These are phyloP conservation scores for Phytophthora sp. DNA, from an alignment of 352 stramenopile species.

Conservation along the genomic window DNA sequence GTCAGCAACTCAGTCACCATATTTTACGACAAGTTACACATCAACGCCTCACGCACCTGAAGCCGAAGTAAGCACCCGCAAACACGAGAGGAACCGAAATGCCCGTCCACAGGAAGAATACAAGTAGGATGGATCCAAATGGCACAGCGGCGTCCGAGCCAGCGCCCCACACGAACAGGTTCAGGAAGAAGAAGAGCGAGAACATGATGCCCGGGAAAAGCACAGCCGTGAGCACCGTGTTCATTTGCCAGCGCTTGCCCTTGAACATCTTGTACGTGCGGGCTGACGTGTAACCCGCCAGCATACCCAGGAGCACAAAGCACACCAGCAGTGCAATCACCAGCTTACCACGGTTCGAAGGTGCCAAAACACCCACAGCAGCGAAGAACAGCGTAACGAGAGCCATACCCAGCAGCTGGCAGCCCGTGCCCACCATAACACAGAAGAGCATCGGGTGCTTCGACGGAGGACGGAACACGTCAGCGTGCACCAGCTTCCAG, in stretches of 20 bases:
- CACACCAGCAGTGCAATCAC: slow-evolving; percentile 98
- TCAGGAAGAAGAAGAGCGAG: slow-evolving; percentile 96
- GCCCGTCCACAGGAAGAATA: slow-evolving; percentile 99
- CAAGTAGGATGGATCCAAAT: slow-evolving; percentile 96
- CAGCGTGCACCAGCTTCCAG: slow-evolving; percentile 99
- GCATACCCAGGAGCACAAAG: slow-evolving; percentile 96
- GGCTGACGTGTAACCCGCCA: slow-evolving; percentile 96
- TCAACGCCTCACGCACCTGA: slow-evolving; percentile 79
- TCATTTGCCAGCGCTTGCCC: slow-evolving; percentile 98
- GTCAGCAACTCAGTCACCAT: neutral
- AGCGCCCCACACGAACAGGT: slow-evolving; percentile 96
- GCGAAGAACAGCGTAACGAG: slow-evolving; percentile 98
- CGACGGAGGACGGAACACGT: slow-evolving; percentile 98
- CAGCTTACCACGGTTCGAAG: slow-evolving; percentile 97
- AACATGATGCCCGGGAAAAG: slow-evolving; percentile 98
- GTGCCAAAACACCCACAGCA: slow-evolving; percentile 95
- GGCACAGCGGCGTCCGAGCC: slow-evolving; percentile 95
- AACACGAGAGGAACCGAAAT: slow-evolving; percentile 99
- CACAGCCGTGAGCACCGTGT: slow-evolving; percentile 95
- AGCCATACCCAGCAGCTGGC: slow-evolving; percentile 96
- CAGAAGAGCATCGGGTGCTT: slow-evolving; percentile 97
- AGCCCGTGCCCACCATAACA: slow-evolving; percentile 97
- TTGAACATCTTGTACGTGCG: slow-evolving; percentile 99
- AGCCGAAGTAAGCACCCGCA: slow-evolving; percentile 98
- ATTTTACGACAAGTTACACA: neutral